Percentiles rank a stretch among this genome's conserved stretches.
phyloP scores from a whole-genome alignment of 2,329 filamentous ascomycete genomes.

The Geosmithia morbida region DNA sequence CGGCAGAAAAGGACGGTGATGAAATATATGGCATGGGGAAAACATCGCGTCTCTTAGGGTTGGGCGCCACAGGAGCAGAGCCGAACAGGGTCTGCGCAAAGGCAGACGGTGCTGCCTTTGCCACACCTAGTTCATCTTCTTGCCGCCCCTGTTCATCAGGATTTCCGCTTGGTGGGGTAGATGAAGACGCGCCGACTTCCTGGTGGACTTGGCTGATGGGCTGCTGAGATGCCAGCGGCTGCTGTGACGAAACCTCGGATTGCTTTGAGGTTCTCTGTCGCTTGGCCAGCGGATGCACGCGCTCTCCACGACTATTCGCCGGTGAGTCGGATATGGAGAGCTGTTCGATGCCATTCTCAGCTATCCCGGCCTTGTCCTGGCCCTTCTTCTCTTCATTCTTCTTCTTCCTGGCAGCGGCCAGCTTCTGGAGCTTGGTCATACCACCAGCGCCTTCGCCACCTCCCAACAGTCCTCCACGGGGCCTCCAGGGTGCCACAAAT shows the following conservation, averaged over 20 bases:
- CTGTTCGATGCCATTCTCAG: constrained; percentile 13
- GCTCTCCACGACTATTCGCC: constrained; percentile 13
- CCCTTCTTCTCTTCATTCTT: constrained; percentile 53
- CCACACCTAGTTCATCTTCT: constrained; percentile 6
- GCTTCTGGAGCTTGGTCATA: constrained; percentile 77
- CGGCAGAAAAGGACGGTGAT: constrained; percentile 32
- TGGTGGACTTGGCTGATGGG: background rate
- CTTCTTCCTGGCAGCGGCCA: constrained; percentile 76
- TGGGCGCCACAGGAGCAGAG: constrained; percentile 16
- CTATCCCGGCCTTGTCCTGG: constrained; percentile 9
- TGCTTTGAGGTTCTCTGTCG: constrained; percentile 8
- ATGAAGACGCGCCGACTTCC: background rate
- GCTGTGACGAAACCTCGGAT: background rate
- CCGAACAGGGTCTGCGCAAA: constrained; percentile 41
- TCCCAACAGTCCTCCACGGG: constrained; percentile 58
- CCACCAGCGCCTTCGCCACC: constrained; percentile 55
- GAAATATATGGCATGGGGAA: constrained; percentile 34
- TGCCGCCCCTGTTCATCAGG: background rate
- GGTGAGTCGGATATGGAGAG: constrained; percentile 14
- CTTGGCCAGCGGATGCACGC: constrained; percentile 7
- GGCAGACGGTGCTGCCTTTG: constrained; percentile 28
- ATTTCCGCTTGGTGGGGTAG: background rate
- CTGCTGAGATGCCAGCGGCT: background rate
- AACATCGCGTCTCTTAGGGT: constrained; percentile 14
- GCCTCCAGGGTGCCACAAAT: constrained; percentile 41